phyloP scores from a whole-genome alignment of 2,329 filamentous ascomycete species.

The Mariannaea elegans region DNA sequence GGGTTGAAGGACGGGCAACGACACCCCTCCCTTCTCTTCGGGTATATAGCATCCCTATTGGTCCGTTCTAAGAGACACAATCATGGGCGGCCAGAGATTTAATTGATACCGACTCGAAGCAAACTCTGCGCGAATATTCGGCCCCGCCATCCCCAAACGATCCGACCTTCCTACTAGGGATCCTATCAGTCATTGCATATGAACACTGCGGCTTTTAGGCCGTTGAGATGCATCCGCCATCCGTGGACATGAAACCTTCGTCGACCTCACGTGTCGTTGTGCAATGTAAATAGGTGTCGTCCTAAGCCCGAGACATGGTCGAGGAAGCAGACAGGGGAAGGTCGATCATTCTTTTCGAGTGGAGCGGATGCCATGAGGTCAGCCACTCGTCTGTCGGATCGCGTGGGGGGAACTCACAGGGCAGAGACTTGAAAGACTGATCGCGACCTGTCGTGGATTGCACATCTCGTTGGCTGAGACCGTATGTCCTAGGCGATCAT shows the following conservation, averaged over 20 bases:
- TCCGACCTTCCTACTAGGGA: conserved; percentile 20
- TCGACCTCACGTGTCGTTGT: conserved; percentile 40
- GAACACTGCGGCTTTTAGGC: conserved; percentile 28
- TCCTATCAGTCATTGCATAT: conserved; percentile 25
- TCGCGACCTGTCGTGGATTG: conserved; percentile 20
- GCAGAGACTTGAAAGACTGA: conserved; percentile 34
- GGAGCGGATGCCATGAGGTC: conserved; percentile 28
- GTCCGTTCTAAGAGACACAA: conserved; percentile 32
- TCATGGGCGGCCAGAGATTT: conserved; percentile 28
- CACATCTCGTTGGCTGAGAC: conserved; percentile 31
- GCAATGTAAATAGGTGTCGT: conserved; percentile 29
- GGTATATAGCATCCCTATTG: conserved; percentile 43
- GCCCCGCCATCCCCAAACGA: conserved; percentile 28
- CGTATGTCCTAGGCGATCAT: conserved; percentile 31
- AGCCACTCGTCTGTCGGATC: conserved; percentile 32
- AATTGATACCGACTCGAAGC: conserved; percentile 15
- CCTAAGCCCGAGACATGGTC: conserved; percentile 37
- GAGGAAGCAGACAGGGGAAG: conserved; percentile 31
- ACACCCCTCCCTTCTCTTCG: conserved; percentile 39
- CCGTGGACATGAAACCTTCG: conserved; percentile 40
- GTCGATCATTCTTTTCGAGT: conserved; percentile 32
- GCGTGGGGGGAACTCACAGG: conserved; percentile 31
- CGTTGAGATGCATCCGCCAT: conserved; percentile 38
- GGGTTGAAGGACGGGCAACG: conserved; percentile 26
- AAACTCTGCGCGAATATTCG: conserved; percentile 28